Percentiles rank a stretch among this genome's conserved stretches.
phyloP scores from a whole-genome alignment of 2,329 filamentous ascomycete genomes.

The Aspergillus texensis region DNA sequence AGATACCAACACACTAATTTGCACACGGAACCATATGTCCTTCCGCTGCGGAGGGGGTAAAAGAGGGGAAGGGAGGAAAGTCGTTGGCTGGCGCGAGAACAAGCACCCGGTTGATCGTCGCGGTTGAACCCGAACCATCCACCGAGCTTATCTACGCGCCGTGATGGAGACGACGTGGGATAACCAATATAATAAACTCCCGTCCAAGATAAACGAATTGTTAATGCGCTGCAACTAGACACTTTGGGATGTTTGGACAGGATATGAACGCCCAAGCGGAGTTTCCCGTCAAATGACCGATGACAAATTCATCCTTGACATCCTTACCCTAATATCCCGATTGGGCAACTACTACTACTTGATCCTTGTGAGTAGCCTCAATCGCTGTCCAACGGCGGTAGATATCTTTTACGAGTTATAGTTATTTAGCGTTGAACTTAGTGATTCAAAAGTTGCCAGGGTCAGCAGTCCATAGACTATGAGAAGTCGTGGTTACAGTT shows the following conservation, averaged over 20 bases:
- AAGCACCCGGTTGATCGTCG: conserved; percentile 29
- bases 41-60: not conserved
- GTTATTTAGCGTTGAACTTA: not conserved
- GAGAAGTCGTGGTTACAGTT: no score
- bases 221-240: not conserved
- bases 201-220: not conserved
- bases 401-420: not conserved
- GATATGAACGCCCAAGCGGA: not conserved
- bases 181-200: not conserved
- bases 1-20: not conserved
- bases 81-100: conserved; percentile 12
- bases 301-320: not conserved
- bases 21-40: not conserved
- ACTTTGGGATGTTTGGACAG: not conserved
- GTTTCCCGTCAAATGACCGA: not conserved
- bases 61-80: conserved; percentile 10
- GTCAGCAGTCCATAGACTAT: not conserved
- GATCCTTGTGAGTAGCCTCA: not conserved
- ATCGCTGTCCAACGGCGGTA: not conserved
- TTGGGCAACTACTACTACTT: not conserved
- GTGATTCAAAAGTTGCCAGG: not conserved
- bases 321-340: not conserved
- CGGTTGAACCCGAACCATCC: conserved; percentile 24
- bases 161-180: conserved; percentile 14
- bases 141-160: conserved; percentile 28